Evolutionary conservation across 306 rosid genomes (phyloP), one percentile per base, ranked within the genome.

Genomic region (Medicago arabica): DNA sequence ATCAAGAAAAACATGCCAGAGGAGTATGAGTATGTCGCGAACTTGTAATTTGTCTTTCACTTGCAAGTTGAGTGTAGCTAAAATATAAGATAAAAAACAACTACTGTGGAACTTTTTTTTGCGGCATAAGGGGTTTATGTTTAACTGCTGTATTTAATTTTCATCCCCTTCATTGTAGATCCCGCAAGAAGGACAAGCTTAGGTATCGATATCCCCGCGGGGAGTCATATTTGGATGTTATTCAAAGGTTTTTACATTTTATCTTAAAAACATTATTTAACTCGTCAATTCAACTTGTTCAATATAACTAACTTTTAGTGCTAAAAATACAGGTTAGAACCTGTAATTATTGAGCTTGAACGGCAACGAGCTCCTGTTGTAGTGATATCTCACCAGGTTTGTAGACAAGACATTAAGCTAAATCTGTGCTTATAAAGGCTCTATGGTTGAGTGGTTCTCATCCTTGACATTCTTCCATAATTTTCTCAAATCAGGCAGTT

Each of bases 121-220:
- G n/a, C 15, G 69, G 63, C 44, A 69, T 28, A 54, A 63, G 36
- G 40, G 25, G 46, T 54, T 79, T 23, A 47, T 78, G 31, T 75
- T 71, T 65, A 14, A 53, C 53, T 67, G 51, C 49, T 38, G 17
- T 71, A 39, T 54, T 72, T 76, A 49, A 43, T 41, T 61, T 64
- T 11, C 7, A 19, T 0, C 55, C 51, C 41, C 16, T 54, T 61
- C 49, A 38, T 83, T 41, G 71, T 90, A 96, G 99, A 80, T 81
- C 98, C 17, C 98, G 97, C 17, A 88, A 86, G 74, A 96, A 92
- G 87, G 99, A 96, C 80, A 92, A 92, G 85, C 89, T 96, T 87
- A 86, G 99, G 85, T 96, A 96, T 79, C 88, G 97, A 25, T 96
- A 96, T 83, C 98, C 99, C 77, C 98, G 99, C 34, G 99, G 99